Base-by-base conservation (phyloP, 768 basidiomycete genomes). In the Russula sp. region DNA sequence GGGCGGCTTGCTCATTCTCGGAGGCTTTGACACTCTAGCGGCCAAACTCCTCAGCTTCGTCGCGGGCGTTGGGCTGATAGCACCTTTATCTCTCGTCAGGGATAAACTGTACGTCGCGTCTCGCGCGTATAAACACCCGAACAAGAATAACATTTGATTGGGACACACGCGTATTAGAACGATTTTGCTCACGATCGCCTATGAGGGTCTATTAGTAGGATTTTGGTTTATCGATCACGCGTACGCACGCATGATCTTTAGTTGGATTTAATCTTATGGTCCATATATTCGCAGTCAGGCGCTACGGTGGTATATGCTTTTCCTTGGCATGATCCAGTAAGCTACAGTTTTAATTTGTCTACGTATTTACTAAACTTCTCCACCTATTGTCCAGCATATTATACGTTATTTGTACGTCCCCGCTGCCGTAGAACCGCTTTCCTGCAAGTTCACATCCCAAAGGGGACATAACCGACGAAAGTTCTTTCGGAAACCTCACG, bases 401-500 rank as follows among this genome's bases (percentile, higher is more conserved):
- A 62, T 98, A 92, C 70, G 92, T 92, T 51, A 82, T 97, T 60
- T 96, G 94, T 91, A 68, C 72, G 88, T 77, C 24, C 48, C 30
- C 40, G 20, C 30, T 30, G 22, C 50, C 53, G 24, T 30, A 32
- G 14, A 28, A 8, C 14, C 13, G 20, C 22, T 51, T 49, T 22
- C 16, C 8, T 26, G 28, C 13, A 52, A 30, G 16, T 64, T 57
- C 44, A 55, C 48, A 24, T 18, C 3, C 6, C 3, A 10, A 70
- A 93, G 91, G 91, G 94, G 94, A 98, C 72, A 88, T 95, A 51
- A 85, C 92, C 50, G 95, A 98, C 73, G 94, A 98, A 83, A 90
- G 61, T 92, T 95, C 77, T 97, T 95, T 76, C 91, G 94, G 72
- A 96, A 96, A 79, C 82, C 87, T 30, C 96, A 96, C 71, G 91